Conservation (phyloP, 2,329 filamentous ascomycete genomes). For the Arthrobotrys iridis region DNA sequence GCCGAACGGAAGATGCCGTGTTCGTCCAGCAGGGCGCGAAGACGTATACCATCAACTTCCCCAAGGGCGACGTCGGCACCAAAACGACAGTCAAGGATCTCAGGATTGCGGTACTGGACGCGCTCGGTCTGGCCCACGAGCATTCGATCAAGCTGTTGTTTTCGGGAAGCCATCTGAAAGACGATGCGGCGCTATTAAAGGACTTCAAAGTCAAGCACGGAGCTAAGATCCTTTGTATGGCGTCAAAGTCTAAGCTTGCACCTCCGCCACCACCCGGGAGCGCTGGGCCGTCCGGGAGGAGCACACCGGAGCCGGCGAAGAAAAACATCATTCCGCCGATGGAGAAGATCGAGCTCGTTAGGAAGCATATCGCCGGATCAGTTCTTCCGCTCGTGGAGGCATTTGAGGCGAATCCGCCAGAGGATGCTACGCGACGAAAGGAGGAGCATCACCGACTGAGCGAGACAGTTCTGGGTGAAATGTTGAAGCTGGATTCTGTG, state of each 20-base stretch:
- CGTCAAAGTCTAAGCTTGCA: constrained; percentile 34
- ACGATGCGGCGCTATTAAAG: constrained; percentile 50
- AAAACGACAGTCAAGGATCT: constrained; percentile 32
- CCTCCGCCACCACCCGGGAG: constrained; percentile 58
- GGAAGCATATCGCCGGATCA: constrained; percentile 71
- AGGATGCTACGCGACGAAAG: constrained; percentile 72
- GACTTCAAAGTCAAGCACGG: constrained; percentile 55
- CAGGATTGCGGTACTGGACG: constrained; percentile 1
- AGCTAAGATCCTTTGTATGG: constrained; percentile 56
- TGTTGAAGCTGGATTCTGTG: constrained; percentile 80
- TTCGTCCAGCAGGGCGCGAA: constrained; percentile 33
- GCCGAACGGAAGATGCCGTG: constrained; percentile 14
- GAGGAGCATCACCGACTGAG: constrained; percentile 80
- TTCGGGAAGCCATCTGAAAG: constrained; percentile 55
- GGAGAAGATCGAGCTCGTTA: constrained; percentile 75
- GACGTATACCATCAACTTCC: constrained; percentile 25
- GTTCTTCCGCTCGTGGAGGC: constrained; percentile 73
- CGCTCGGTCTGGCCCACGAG: constrained; percentile 23
- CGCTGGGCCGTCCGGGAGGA: constrained; percentile 60
- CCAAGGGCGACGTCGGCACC: constrained; percentile 14
- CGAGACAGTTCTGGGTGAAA: constrained; percentile 78
- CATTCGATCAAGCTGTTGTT: constrained; percentile 55
- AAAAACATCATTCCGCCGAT: constrained; percentile 63
- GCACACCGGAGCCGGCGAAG: constrained; percentile 60
- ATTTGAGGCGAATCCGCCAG: constrained; percentile 71